Evolutionary conservation across 108 stramenopile genomes (phyloP).

Genomic region (Cyclotella atomus): DNA sequence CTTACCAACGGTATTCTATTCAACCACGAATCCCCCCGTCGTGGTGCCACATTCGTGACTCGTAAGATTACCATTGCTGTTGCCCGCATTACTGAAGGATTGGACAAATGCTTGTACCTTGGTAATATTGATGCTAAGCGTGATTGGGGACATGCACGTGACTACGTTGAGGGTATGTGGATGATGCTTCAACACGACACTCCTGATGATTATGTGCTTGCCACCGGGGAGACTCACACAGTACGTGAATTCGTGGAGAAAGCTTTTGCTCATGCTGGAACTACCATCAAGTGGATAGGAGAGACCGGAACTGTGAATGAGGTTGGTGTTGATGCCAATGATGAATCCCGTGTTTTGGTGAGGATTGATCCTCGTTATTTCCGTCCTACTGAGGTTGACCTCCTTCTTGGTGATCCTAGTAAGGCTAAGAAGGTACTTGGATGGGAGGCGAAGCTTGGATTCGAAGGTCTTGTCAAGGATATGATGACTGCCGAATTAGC

Average conservation of each 20-base stretch:
- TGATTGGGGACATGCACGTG: slow-evolving; percentile 99
- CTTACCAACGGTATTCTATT: slow-evolving; percentile 97
- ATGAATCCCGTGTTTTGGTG: slow-evolving; percentile 88
- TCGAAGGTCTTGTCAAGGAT: slow-evolving; percentile 91
- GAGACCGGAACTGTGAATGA: slow-evolving; percentile 92
- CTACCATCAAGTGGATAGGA: slow-evolving; percentile 91
- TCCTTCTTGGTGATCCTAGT: slow-evolving; percentile 94
- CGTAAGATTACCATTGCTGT: slow-evolving; percentile 97
- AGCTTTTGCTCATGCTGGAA: slow-evolving; percentile 87
- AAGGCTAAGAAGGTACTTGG: slow-evolving; percentile 95
- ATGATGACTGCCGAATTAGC: slow-evolving; percentile 94
- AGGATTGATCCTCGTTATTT: slow-evolving; percentile 96
- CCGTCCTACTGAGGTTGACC: slow-evolving; percentile 99
- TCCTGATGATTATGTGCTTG: slow-evolving; percentile 97
- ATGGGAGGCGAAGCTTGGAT: slow-evolving; percentile 85
- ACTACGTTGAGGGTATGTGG: slow-evolving; percentile 99
- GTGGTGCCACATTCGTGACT: slow-evolving; percentile 98
- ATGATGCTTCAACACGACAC: slow-evolving; percentile 96
- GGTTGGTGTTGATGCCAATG: slow-evolving; percentile 89
- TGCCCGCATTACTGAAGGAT: slow-evolving; percentile 84
- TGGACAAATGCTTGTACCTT: slow-evolving; percentile 91
- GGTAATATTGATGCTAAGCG: slow-evolving; percentile 99
- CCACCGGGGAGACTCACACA: slow-evolving; percentile 97
- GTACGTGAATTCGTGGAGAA: slow-evolving; percentile 98
- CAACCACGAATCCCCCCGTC: slow-evolving; percentile 99